Conservation (phyloP, 169 alveolate genomes). For the Perkinsus chesapeaki region DNA sequence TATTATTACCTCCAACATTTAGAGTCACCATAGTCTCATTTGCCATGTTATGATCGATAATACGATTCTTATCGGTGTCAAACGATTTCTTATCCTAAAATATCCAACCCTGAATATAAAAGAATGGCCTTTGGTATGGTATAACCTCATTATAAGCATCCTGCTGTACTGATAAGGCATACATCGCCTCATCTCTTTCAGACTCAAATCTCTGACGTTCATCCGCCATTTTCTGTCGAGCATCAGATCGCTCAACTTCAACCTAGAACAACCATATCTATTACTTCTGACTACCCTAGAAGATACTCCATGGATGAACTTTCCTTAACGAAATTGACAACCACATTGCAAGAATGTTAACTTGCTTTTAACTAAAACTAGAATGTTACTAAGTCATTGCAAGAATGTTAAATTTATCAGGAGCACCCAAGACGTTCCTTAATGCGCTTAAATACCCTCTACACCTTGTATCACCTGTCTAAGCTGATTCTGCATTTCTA, state of each 20-base stretch:
- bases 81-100: not conserved
- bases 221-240: conserved; percentile 60
- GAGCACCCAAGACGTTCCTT: too few species aligned
- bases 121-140: not conserved
- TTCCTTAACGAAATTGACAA: conserved; percentile 4
- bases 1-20: conserved; percentile 69
- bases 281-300: not conserved
- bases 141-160: not conserved
- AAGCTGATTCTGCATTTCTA: not conserved
- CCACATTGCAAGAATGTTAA: too few species aligned
- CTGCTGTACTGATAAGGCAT: not conserved
- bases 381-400: not conserved
- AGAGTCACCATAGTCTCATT: conserved; percentile 70
- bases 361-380: not conserved
- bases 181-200: conserved; percentile 43
- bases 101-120: not conserved
- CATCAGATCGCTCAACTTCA: conserved; percentile 68
- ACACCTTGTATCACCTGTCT: not conserved
- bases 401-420: not conserved
- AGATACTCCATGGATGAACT: not conserved
- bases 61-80: not conserved
- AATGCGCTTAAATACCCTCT: too few species aligned
- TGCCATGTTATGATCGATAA: conserved; percentile 31
- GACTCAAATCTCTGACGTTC: conserved; percentile 55
- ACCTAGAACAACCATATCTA: conserved; percentile 61